phyloP scores from a whole-genome alignment of 1,139 yeast genomes.

The Yueomyces sp. region DNA sequence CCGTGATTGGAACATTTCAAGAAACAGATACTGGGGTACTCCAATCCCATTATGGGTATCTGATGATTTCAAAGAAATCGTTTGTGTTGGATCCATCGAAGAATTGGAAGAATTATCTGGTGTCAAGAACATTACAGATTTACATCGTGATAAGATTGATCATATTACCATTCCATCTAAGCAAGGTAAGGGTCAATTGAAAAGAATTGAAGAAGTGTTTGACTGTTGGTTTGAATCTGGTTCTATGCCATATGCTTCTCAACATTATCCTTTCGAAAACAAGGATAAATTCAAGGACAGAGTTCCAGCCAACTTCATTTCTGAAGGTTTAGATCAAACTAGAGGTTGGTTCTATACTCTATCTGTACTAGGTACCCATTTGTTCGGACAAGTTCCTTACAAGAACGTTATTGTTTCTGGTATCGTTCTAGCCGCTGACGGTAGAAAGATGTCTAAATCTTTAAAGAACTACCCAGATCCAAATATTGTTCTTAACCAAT shows the following conservation, averaged over 20 bases:
- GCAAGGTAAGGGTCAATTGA: constrained; percentile 75
- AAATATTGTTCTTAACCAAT: constrained; percentile 59
- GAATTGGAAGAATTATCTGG: constrained; percentile 83
- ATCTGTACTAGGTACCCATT: constrained; percentile 89
- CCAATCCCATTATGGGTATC: constrained; percentile 97
- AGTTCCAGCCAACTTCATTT: constrained; percentile 94
- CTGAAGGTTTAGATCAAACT: constrained; percentile 98
- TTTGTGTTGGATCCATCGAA: constrained; percentile 82
- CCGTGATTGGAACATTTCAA: constrained; percentile 96
- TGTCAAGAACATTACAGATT: constrained; percentile 63
- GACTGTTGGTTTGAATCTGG: constrained; percentile 99
- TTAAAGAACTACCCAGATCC: constrained; percentile 98
- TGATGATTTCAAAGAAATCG: constrained; percentile 84
- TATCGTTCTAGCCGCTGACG: constrained; percentile 93
- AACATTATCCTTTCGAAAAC: constrained; percentile 92
- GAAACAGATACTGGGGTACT: constrained; percentile 99
- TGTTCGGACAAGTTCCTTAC: constrained; percentile 87
- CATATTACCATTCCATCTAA: constrained; percentile 88
- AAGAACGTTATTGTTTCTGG: constrained; percentile 94
- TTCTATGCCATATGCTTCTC: constrained; percentile 96
- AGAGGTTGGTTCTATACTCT: constrained; percentile 99
- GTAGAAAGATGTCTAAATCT: constrained; percentile 98
- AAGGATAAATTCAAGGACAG: constrained; percentile 53
- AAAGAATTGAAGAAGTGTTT: constrained; percentile 92
- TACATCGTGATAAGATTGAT: constrained; percentile 91